Conservation (phyloP, 2,329 filamentous ascomycete genomes). For the Sporothrix pseudoabietina region DNA sequence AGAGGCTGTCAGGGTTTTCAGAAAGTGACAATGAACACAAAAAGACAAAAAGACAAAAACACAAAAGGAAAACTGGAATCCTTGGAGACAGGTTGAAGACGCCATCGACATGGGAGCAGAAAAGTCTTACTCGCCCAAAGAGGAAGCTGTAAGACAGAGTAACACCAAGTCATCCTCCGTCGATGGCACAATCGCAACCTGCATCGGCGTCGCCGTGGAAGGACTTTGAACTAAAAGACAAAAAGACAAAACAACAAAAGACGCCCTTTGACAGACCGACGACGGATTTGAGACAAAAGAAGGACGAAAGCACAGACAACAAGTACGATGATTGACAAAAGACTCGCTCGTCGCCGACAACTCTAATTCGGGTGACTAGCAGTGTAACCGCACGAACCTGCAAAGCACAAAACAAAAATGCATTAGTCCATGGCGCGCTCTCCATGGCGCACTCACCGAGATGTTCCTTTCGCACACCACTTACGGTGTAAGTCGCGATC, state of each 20-base stretch:
- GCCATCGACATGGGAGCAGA: neutral
- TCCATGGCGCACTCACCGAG: neutral
- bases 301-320: neutral
- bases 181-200: slow-evolving; percentile 5
- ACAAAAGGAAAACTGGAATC: neutral
- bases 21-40: neutral
- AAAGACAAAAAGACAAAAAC: neutral
- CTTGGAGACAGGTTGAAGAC: neutral
- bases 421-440: neutral
- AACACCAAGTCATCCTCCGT: neutral
- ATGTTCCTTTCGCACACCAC: neutral
- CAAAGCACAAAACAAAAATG: neutral
- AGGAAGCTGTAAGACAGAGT: neutral
- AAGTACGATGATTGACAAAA: neutral
- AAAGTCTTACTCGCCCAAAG: neutral
- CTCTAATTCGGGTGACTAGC: neutral
- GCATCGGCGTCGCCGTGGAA: neutral
- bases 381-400: neutral
- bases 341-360: neutral
- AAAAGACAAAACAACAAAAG: neutral
- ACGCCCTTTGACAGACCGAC: slow-evolving; percentile 9
- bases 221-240: neutral
- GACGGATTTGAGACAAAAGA: no score
- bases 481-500: neutral
- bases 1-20: neutral